Conservation (phyloP, 352 stramenopile genomes). For the Globisporangium cystogenes region DNA sequence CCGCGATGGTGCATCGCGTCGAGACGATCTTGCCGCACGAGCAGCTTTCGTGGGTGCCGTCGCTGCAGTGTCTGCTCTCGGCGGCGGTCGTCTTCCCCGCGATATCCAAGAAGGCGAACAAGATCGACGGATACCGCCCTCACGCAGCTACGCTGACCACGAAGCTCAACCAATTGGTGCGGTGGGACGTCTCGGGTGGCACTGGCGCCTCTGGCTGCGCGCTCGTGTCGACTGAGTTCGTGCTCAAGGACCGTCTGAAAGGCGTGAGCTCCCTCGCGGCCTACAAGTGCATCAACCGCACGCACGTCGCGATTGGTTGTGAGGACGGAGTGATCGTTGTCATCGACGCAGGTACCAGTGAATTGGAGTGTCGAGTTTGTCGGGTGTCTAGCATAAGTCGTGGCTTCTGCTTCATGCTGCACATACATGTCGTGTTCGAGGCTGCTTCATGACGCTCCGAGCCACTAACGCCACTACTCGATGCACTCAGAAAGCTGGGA, state of each 20-base stretch:
- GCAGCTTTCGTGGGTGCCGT: conserved; percentile 48
- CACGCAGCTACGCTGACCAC: conserved; percentile 28
- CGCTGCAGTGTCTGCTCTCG: conserved; percentile 40
- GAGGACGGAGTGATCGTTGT: conserved; percentile 53
- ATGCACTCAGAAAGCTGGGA: conserved; percentile 23
- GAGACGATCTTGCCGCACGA: conserved; percentile 50
- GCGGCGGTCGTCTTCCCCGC: conserved; percentile 44
- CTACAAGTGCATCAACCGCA: conserved; percentile 46
- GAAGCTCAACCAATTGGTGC: conserved; percentile 48
- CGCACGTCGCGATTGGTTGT: conserved; percentile 40
- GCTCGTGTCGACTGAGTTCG: conserved; percentile 16
- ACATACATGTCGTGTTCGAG: background rate
- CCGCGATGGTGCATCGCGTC: conserved; percentile 59
- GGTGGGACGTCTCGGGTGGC: conserved; percentile 35
- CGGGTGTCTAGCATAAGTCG: background rate
- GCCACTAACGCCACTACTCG: background rate
- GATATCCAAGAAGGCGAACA: conserved; percentile 11
- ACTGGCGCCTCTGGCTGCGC: conserved; percentile 7
- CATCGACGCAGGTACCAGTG: conserved; percentile 33
- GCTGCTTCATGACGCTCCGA: background rate
- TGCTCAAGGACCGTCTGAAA: conserved; percentile 38
- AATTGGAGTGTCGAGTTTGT: background rate
- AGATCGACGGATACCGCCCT: conserved; percentile 23
- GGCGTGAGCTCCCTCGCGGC: conserved; percentile 37
- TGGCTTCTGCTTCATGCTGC: background rate